phyloP scores from a whole-genome alignment of 768 basidiomycete genomes.

The Austroboletus eburneus region DNA sequence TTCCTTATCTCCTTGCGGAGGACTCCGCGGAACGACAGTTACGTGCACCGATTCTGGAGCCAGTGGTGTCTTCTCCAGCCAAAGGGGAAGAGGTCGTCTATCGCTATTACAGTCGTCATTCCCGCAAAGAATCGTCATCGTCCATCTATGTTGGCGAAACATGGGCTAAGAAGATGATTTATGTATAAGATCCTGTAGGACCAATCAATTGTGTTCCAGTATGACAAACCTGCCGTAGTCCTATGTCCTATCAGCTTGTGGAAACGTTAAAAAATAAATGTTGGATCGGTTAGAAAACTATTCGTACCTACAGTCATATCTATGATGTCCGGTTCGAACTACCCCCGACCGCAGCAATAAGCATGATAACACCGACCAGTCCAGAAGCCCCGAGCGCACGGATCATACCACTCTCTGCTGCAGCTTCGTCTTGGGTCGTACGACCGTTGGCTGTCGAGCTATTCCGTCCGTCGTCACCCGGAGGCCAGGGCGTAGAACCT shows the following conservation, averaged over 20 bases:
- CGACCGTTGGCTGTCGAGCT: neutral
- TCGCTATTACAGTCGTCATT: slow-evolving; percentile 5
- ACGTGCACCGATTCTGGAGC: slow-evolving; percentile 5
- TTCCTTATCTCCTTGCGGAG: slow-evolving; percentile 2
- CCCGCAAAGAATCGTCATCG: rapidly evolving
- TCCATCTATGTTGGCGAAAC: slow-evolving; percentile 21
- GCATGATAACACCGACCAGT: slow-evolving; percentile 24
- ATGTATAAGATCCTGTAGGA: too few relatives aligned
- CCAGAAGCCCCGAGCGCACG: slow-evolving; percentile 28
- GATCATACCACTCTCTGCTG: slow-evolving; percentile 22
- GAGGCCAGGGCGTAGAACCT: slow-evolving; percentile 4
- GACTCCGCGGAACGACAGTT: slow-evolving; percentile 3
- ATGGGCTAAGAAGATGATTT: slow-evolving; percentile 13
- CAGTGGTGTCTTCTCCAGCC: slow-evolving; percentile 3
- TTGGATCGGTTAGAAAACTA: neutral
- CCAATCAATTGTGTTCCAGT: too few relatives aligned
- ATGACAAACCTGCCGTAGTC: too few relatives aligned
- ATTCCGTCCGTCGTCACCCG: slow-evolving; percentile 2
- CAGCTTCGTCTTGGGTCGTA: slow-evolving; percentile 20
- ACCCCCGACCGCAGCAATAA: slow-evolving; percentile 18
- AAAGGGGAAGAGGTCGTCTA: slow-evolving; percentile 14
- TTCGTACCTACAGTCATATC: neutral
- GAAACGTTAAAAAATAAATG: too few relatives aligned
- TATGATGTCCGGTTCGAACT: slow-evolving; percentile 16
- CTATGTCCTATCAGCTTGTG: too few relatives aligned